Conservation (phyloP, 805 yeast species). For the Starmerella bacillaris region DNA sequence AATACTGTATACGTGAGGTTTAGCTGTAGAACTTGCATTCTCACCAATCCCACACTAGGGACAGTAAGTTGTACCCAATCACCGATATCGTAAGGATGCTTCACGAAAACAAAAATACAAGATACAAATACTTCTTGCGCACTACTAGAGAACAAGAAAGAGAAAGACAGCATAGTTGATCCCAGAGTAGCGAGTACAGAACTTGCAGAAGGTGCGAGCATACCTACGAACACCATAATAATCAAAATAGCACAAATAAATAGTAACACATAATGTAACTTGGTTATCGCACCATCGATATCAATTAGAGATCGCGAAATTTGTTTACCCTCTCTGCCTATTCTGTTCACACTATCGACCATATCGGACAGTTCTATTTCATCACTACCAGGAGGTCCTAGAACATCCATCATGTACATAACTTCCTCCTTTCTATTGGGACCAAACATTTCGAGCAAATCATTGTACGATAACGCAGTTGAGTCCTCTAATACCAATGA, state of each 20-base stretch:
- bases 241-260: constrained; percentile 21
- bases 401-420: constrained; percentile 19
- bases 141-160: constrained; percentile 25
- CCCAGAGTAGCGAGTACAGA: constrained; percentile 28
- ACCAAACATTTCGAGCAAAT: constrained; percentile 23
- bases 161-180: constrained; percentile 24
- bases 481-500: constrained; percentile 26
- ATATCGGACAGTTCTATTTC: constrained; percentile 25
- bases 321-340: constrained; percentile 23
- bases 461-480: constrained; percentile 21
- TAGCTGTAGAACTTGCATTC: constrained; percentile 21
- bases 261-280: constrained; percentile 24
- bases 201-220: constrained; percentile 26
- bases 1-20: constrained; percentile 25
- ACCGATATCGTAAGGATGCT: constrained; percentile 29
- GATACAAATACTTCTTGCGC: constrained; percentile 26
- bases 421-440: constrained; percentile 20
- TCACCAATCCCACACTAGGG: constrained; percentile 14
- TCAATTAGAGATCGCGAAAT: constrained; percentile 25
- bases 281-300: constrained; percentile 26
- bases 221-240: constrained; percentile 26
- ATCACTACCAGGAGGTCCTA: constrained; percentile 24
- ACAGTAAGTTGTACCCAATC: constrained; percentile 22
- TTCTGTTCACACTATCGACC: constrained; percentile 19
- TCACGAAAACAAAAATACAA: constrained; percentile 26